Base-by-base conservation (phyloP, 2,329 filamentous ascomycete species). In the Trichoderma sp. region DNA sequence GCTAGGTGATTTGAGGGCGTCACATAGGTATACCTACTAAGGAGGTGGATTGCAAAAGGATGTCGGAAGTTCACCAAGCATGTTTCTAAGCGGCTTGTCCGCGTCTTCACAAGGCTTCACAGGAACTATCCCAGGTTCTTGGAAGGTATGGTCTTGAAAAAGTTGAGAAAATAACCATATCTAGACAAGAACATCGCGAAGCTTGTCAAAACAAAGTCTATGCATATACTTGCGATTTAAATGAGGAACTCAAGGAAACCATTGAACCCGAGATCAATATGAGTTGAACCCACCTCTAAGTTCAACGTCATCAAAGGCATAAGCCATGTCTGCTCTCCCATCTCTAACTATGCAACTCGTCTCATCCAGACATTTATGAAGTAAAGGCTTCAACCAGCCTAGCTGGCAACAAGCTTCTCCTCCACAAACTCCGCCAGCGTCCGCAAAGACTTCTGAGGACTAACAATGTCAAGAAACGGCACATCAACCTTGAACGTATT, bases 401-500 rank as follows among this genome's bases (percentile, higher is more conserved):
- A 62, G 48, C 59, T 54, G 45, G 48, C 39, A 34, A 54, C 26
- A 4, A 62, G 9, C 26, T 62, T 62, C 41, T 52, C 59, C 15
- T 62, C 59, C 0, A 62, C 48, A 54, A 62, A 62, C n/a, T 54
- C 59, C 26, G 59, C 48, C 45, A 64, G 9, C 15, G 39, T 64
- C 5, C 34, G 26, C 9, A 64, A 44, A 34, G 75, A 62, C 15
- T 62, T 62, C 9, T 62, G 59, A 3, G 59, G 48, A 26, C 59
- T 62, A 39, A 62, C 39, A 24, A 62, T 62, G 21, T 62, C 59
- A 10, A 62, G 41, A 17, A 62, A 62, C 17, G 59, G 71, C 3
- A 79, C 67, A 58, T 79, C 74, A 3, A 78, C 68, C 34, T 70
- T 71, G 61, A 77, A 74, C 10, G 69, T 67, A 6, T 69, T 65